Conservation (phyloP, 345 rosid species). For the Ricinus communis region DNA sequence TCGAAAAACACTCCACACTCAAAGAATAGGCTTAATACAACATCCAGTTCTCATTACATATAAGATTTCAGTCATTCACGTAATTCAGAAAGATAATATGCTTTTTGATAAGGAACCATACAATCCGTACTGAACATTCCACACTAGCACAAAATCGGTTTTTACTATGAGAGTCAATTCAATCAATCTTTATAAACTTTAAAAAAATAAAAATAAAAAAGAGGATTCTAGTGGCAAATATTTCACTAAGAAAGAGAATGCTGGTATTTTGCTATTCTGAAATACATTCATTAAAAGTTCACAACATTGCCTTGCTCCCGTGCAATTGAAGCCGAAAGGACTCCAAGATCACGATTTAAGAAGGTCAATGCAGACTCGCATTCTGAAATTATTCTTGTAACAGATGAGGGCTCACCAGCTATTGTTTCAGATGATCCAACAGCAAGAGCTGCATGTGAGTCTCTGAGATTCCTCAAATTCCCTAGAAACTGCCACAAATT, state of each 20-base stretch:
- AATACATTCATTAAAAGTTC: constrained; percentile 3
- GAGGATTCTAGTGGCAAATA: neutral
- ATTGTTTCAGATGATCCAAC: constrained; percentile 80
- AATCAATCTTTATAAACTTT: neutral
- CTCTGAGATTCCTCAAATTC: constrained; percentile 93
- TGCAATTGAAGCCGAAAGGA: constrained; percentile 83
- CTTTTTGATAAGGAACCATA: neutral
- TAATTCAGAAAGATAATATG: neutral
- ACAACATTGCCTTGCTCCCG: constrained; percentile 51
- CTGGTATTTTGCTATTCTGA: neutral
- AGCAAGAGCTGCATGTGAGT: constrained; percentile 89
- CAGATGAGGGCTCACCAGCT: constrained; percentile 86
- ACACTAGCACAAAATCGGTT: neutral
- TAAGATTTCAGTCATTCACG: no score
- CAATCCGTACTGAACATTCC: constrained; percentile 1
- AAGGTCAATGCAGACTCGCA: constrained; percentile 84
- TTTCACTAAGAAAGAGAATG: neutral
- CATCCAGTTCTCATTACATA: no score
- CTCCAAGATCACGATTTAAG: constrained; percentile 83
- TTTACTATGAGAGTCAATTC: neutral
- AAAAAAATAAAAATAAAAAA: neutral
- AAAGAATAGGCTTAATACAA: no score
- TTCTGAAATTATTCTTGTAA: constrained; percentile 81
- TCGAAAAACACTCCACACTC: no score
- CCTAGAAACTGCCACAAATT: constrained; percentile 69